phyloP scores from a whole-genome alignment of 2,329 filamentous ascomycete genomes.

The Exophiala sp. region DNA sequence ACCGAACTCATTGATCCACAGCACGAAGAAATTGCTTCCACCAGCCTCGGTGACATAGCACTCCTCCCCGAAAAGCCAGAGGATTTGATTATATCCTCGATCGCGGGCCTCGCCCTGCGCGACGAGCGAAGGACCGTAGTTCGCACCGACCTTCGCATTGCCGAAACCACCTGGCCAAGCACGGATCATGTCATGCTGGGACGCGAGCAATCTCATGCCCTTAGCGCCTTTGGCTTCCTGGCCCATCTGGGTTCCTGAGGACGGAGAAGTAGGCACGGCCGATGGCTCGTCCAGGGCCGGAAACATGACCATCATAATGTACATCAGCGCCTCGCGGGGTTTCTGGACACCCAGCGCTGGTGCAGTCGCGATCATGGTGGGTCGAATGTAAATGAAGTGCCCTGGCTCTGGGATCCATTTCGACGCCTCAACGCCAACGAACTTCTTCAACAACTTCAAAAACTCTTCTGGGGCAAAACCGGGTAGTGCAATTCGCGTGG shows the following conservation, averaged over 20 bases:
- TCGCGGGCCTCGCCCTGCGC: slow-evolving; percentile 71
- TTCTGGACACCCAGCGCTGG: slow-evolving; percentile 75
- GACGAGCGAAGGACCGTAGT: slow-evolving; percentile 81
- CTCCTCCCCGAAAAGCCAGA: slow-evolving; percentile 85
- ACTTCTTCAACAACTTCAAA: slow-evolving; percentile 67
- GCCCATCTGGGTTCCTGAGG: slow-evolving; percentile 25
- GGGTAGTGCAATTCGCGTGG: slow-evolving; percentile 68
- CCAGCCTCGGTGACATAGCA: slow-evolving; percentile 84
- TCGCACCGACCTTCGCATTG: slow-evolving; percentile 87
- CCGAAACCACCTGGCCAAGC: slow-evolving; percentile 94
- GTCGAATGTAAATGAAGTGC: slow-evolving; percentile 77
- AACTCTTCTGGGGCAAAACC: slow-evolving; percentile 68
- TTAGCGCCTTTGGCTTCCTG: slow-evolving; percentile 12
- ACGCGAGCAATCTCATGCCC: slow-evolving; percentile 56
- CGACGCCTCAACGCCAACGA: slow-evolving; percentile 39
- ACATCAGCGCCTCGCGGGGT: slow-evolving; percentile 82
- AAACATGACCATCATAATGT: slow-evolving; percentile 47
- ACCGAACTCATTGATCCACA: slow-evolving; percentile 59
- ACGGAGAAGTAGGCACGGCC: neutral
- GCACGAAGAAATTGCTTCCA: slow-evolving; percentile 85
- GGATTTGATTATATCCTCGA: slow-evolving; percentile 78
- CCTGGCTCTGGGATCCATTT: slow-evolving; percentile 42
- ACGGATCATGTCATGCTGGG: slow-evolving; percentile 75
- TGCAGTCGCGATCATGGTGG: slow-evolving; percentile 81
- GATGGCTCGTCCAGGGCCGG: slow-evolving; percentile 32